Conservation (phyloP, 768 basidiomycete species). For the Boletus sp. region DNA sequence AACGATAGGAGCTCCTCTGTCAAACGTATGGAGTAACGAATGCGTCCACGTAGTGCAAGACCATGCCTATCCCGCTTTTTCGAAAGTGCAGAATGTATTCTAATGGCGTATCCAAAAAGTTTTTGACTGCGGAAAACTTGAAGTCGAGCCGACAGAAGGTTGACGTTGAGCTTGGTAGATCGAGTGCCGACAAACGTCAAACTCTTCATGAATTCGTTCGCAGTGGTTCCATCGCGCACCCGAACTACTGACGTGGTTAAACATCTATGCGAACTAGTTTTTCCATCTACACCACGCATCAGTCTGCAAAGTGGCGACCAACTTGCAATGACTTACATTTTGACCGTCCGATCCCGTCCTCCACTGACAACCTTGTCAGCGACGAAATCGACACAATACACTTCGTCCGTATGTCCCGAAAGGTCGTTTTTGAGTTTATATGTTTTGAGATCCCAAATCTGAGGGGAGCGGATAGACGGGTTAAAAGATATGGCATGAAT, state of each 20-base stretch:
- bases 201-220: neutral
- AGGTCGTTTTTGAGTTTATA: constrained; percentile 93
- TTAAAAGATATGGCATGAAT: neutral
- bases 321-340: constrained; percentile 65
- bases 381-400: constrained; percentile 98
- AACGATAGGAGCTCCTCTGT: neutral
- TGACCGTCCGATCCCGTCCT: constrained; percentile 84
- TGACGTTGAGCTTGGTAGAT: too few species aligned
- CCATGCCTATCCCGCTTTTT: neutral
- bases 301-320: neutral
- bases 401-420: constrained; percentile 95
- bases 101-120: too few species aligned
- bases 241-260: neutral
- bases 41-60: neutral
- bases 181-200: neutral
- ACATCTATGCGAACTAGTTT: constrained; percentile 15
- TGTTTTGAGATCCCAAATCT: constrained; percentile 95
- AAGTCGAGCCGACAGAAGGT: too few species aligned
- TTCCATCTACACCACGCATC: constrained; percentile 26
- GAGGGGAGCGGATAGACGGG: neutral
- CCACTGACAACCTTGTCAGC: constrained; percentile 99
- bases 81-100: too few species aligned
- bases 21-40: neutral
- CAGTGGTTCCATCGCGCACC: neutral
- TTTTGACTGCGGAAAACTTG: too few species aligned